phyloP scores from a whole-genome alignment of 805 yeast genomes.

The Kregervanrija pseudodelftensis region DNA sequence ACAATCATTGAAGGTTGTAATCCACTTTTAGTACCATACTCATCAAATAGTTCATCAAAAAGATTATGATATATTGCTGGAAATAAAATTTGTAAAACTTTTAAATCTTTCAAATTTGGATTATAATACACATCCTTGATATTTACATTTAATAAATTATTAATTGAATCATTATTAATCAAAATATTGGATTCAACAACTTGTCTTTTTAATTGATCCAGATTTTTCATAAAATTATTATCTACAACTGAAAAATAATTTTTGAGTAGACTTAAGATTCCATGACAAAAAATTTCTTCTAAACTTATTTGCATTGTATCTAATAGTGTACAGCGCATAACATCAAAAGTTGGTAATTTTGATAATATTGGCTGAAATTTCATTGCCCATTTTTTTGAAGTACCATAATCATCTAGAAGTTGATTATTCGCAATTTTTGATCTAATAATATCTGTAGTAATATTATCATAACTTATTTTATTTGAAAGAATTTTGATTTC shows the following conservation, averaged over 20 bases:
- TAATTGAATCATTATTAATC: background rate
- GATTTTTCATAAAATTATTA: background rate
- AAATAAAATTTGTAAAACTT: conserved; percentile 1
- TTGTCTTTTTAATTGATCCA: background rate
- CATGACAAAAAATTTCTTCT: conserved; percentile 1
- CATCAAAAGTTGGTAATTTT: background rate
- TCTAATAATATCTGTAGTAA: background rate
- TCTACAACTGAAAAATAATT: background rate
- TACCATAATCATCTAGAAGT: background rate
- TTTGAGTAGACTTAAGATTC: background rate
- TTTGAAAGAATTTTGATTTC: background rate
- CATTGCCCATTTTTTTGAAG: background rate
- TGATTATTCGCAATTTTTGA: too few relatives aligned
- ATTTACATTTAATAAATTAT: background rate
- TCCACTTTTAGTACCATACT: background rate
- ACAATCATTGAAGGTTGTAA: background rate
- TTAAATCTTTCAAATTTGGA: background rate
- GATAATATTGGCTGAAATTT: background rate
- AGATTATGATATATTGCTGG: background rate
- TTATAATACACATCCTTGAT: background rate
- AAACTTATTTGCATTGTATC: background rate
- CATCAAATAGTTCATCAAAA: background rate
- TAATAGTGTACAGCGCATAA: background rate
- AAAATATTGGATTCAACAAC: background rate
- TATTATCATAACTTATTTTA: background rate